These are phyloP conservation scores for Boletus speciosus DNA, from an alignment of 768 basidiomycete genomes.

Conservation along the genomic window DNA sequence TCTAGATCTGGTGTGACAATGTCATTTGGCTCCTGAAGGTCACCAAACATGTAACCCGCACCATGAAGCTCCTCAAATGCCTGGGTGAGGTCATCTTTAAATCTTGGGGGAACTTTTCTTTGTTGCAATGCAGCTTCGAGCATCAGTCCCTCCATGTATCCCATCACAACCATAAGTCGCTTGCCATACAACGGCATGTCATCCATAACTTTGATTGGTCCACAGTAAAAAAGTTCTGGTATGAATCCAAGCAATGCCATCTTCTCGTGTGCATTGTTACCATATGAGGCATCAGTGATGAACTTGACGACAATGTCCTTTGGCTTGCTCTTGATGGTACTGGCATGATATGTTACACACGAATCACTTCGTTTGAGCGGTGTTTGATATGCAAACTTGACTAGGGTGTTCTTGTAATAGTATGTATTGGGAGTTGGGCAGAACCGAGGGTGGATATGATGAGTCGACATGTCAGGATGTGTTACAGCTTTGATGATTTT, in stretches of 20 bases:
- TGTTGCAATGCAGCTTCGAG: background rate
- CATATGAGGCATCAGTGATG: slow-evolving; percentile 25
- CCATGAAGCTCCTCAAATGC: slow-evolving; percentile 26
- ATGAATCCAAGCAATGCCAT: slow-evolving; percentile 30
- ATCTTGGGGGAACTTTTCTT: slow-evolving; percentile 3
- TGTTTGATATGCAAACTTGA: slow-evolving; percentile 17
- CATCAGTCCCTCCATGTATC: slow-evolving; percentile 25
- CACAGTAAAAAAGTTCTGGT: slow-evolving; percentile 33
- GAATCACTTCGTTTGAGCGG: slow-evolving; percentile 13
- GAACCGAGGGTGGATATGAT: slow-evolving; percentile 11
- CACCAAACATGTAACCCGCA: slow-evolving; percentile 35
- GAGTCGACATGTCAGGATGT: background rate
- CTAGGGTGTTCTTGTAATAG: background rate
- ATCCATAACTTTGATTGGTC: slow-evolving; percentile 8
- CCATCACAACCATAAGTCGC: slow-evolving; percentile 38
- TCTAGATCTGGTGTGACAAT: slow-evolving; percentile 16
- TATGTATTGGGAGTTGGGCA: slow-evolving; percentile 16
- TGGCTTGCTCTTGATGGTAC: background rate
- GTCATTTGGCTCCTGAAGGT: slow-evolving; percentile 35
- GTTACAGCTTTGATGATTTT: background rate
- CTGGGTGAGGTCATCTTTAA: slow-evolving; percentile 16
- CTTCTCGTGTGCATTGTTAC: slow-evolving; percentile 28
- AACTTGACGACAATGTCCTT: slow-evolving; percentile 37
- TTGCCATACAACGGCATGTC: slow-evolving; percentile 11
- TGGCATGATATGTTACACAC: slow-evolving; percentile 27